Evolutionary conservation across 2,329 filamentous ascomycete species (phyloP), one percentile per base, ranked within the genome.

Genomic region (Verticillium isaacii): DNA sequence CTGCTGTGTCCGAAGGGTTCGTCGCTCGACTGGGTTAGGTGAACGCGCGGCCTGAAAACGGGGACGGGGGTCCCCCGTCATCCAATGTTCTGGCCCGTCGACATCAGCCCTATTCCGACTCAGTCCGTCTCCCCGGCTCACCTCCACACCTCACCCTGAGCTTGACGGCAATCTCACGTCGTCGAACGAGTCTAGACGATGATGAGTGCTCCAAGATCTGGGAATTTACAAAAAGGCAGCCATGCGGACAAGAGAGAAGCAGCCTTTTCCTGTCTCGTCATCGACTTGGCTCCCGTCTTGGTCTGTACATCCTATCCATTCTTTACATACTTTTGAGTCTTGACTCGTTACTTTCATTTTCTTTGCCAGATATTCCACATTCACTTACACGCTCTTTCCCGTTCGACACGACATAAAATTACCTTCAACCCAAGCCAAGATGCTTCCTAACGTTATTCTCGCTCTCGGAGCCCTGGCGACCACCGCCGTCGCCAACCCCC

Each of bases 381-480:
- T 23, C 45, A 23, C 45, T 52, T 23, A 52, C 19, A 52, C 45
- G n/a, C 19, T 23, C n/a, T 19, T 25, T 52, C 8, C 45, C 45
- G 45, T 52, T 52, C 19, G 45, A 57, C 14, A 57, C 55, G 23
- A 58, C 19, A 58, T 14, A 36, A 12, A 41, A 25, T 41, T 5
- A 19, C 36, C 12, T 39, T 17, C 36, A 11, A 23, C 39, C 15
- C 17, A 5, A 15, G 11, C 36, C 57, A 50, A n/a, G 12, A 58
- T 58, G 57, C 36, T 58, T 17, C 37, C 57, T 39, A 58, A 58
- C 37, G 25, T 60, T 56, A 19, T 70, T 5, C 17, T 70, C 37
- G 57, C 69, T 25, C 63, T 73, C 58, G 62, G 68, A 45, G 67
- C 70, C 60, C 61, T 72, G 34, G 68, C 68, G 12, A 65, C 69